These are phyloP conservation scores for Nitzschia sp. DNA, from an alignment of 108 stramenopile genomes.

Conservation along the genomic window DNA sequence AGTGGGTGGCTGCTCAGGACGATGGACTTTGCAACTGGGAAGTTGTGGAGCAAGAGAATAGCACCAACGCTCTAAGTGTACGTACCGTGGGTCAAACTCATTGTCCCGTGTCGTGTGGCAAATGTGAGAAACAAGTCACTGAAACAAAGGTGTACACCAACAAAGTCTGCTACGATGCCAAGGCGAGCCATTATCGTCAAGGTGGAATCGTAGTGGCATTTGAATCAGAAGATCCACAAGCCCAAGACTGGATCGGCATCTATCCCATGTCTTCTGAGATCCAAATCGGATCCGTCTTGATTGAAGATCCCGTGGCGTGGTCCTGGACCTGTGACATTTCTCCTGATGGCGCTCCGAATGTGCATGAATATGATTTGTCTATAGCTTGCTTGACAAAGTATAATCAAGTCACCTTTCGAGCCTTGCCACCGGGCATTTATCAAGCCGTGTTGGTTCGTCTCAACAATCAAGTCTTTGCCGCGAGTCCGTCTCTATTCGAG, in stretches of 20 bases:
- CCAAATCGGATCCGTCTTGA: neutral
- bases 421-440: neutral
- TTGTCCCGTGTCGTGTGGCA: conserved; percentile 6
- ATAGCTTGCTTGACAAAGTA: neutral
- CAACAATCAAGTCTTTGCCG: neutral
- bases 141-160: neutral
- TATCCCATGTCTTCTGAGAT: neutral
- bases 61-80: neutral
- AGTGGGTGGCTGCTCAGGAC: neutral
- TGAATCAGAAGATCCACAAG: neutral
- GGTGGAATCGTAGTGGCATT: neutral
- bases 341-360: conserved; percentile 2
- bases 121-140: neutral
- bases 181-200: neutral
- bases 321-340: neutral
- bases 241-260: neutral
- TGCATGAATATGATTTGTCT: neutral
- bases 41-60: neutral
- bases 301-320: neutral
- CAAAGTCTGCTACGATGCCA: conserved; percentile 3
- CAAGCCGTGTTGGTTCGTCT: conserved; percentile 1
- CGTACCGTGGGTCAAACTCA: neutral
- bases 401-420: neutral
- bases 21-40: neutral
- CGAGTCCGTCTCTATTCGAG: neutral